phyloP scores from a whole-genome alignment of 2,329 filamentous ascomycete species.

The Fusarium sacchari region DNA sequence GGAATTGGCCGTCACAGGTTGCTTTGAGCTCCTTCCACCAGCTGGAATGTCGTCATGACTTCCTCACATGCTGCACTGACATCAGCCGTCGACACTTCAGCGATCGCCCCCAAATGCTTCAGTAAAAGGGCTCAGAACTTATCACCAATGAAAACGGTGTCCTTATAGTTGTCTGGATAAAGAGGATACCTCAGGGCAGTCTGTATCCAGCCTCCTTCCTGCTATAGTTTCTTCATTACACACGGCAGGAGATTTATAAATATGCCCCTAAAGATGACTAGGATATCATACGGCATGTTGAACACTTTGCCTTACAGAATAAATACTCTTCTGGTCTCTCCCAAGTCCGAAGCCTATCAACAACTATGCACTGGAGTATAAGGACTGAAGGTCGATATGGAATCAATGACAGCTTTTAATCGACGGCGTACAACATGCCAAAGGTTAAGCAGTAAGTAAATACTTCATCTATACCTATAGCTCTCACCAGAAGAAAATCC shows the following conservation, averaged over 20 bases:
- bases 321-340: neutral
- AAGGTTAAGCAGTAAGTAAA: neutral
- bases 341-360: neutral
- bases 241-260: neutral
- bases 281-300: accelerated
- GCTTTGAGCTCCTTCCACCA: neutral
- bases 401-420: neutral
- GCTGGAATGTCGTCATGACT: neutral
- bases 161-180: accelerated
- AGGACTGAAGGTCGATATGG: neutral
- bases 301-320: neutral
- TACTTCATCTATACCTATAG: neutral
- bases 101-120: accelerated
- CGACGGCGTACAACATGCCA: accelerated
- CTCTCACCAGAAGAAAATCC: neutral
- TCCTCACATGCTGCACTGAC: neutral
- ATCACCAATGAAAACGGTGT: neutral
- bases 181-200: neutral
- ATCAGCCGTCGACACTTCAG: neutral
- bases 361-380: neutral
- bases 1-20: accelerated
- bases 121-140: accelerated
- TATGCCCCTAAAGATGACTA: accelerated
- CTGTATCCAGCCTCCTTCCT: accelerated
- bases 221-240: neutral